These are phyloP conservation scores for Tremella fuciformis DNA, from an alignment of 768 basidiomycete genomes.

Conservation along the genomic window DNA sequence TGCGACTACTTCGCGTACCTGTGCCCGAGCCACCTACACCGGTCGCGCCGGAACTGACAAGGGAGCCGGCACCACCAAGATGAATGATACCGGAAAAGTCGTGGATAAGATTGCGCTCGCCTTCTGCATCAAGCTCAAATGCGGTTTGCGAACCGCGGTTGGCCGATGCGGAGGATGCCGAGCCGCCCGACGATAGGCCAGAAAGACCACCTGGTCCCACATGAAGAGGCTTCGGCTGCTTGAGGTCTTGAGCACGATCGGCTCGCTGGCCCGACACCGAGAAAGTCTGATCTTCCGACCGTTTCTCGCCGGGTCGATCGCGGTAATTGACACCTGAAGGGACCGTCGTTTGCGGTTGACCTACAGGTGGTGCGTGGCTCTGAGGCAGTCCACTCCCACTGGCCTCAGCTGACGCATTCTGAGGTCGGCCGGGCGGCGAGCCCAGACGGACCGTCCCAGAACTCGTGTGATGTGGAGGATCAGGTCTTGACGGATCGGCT, in stretches of 20 bases:
- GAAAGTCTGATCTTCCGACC: constrained; percentile 18
- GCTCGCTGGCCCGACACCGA: constrained; percentile 5
- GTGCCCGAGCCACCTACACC: constrained; percentile 17
- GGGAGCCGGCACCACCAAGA: constrained; percentile 1
- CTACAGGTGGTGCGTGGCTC: constrained; percentile 28
- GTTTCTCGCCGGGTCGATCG: constrained; percentile 24
- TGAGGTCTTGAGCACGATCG: constrained; percentile 1
- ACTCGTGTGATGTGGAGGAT: constrained; percentile 4
- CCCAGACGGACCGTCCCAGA: neutral
- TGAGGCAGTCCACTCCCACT: constrained; percentile 36
- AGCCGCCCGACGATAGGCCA: neutral
- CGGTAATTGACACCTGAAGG: constrained; percentile 26
- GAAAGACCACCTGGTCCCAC: constrained; percentile 8
- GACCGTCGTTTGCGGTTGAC: constrained; percentile 28
- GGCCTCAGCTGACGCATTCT: constrained; percentile 31
- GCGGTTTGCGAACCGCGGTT: constrained; percentile 2
- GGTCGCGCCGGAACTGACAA: neutral
- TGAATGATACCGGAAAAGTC: constrained; percentile 26
- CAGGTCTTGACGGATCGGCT: neutral
- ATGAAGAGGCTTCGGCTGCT: constrained; percentile 22
- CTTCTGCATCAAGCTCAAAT: constrained; percentile 31
- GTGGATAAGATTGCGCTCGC: constrained; percentile 23
- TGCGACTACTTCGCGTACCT: constrained; percentile 9
- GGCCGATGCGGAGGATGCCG: neutral
- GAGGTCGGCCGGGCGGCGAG: neutral